Evolutionary conservation across 352 stramenopile genomes (phyloP).

Genomic region (Phytophthora syringae): DNA sequence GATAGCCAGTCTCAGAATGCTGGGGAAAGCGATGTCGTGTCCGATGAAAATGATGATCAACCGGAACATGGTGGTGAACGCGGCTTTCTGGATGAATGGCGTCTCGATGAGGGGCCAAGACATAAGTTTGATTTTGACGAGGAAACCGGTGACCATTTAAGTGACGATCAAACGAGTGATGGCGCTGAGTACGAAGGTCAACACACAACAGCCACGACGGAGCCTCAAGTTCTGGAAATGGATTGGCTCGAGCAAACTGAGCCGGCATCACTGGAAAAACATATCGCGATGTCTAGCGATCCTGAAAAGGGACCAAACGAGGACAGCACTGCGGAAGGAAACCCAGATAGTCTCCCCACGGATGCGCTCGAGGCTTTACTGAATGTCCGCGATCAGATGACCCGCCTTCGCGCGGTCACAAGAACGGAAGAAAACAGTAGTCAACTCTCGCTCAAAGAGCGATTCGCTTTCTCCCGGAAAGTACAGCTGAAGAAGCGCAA

Average conservation of each 20-base stretch:
- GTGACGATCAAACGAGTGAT: slow-evolving; percentile 4
- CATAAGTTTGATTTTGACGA: slow-evolving; percentile 18
- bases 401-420: slow-evolving; percentile 32
- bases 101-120: slow-evolving; percentile 17
- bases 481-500: slow-evolving; percentile 9
- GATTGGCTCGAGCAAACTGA: slow-evolving; percentile 6
- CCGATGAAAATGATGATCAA: slow-evolving; percentile 4
- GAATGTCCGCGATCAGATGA: slow-evolving; percentile 32
- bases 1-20: slow-evolving; percentile 1
- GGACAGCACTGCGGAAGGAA: not conserved
- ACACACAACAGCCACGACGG: not conserved
- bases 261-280: slow-evolving; percentile 9
- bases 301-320: slow-evolving; percentile 14
- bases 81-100: slow-evolving; percentile 14
- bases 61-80: not conserved
- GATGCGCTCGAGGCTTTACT: slow-evolving; percentile 37
- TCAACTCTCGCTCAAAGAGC: slow-evolving; percentile 1
- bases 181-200: slow-evolving; percentile 3
- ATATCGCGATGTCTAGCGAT: slow-evolving; percentile 6
- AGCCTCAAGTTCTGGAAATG: not conserved
- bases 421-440: slow-evolving; percentile 9
- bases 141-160: slow-evolving; percentile 21
- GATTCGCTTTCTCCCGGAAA: not conserved
- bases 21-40: not conserved
- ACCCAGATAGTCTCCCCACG: slow-evolving; percentile 3